phyloP scores from a whole-genome alignment of 306 rosid genomes.

The Malus sylvestris region DNA sequence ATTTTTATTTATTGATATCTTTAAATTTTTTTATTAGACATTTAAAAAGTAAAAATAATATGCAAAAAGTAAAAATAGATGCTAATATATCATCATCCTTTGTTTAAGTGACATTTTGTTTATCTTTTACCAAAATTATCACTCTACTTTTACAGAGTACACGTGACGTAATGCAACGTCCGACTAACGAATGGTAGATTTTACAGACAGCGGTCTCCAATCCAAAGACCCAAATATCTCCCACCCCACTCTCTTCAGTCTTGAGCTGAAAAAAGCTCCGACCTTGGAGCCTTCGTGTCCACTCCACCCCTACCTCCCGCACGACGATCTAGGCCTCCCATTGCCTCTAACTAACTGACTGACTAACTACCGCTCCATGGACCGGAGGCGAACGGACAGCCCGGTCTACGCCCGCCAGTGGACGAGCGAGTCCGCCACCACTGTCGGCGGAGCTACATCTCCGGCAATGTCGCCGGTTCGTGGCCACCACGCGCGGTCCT shows the following conservation, averaged over 20 bases:
- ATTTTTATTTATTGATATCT: too few species aligned
- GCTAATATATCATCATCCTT: too few species aligned
- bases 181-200: neutral
- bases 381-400: slow-evolving; percentile 39
- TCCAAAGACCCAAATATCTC: neutral
- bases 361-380: slow-evolving; percentile 19
- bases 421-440: slow-evolving; percentile 39
- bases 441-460: slow-evolving; percentile 17
- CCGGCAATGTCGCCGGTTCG: slow-evolving; percentile 62
- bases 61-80: too few species aligned
- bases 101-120: too few species aligned
- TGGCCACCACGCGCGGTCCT: slow-evolving; percentile 64
- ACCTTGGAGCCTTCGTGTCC: neutral
- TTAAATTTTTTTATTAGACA: too few species aligned
- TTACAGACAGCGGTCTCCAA: neutral
- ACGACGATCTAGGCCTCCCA: slow-evolving; percentile 1
- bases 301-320: neutral
- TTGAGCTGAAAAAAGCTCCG: neutral
- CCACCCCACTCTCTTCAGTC: neutral
- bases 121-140: neutral
- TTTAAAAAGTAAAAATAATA: too few species aligned
- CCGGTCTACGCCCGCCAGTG: slow-evolving; percentile 44
- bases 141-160: neutral
- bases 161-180: neutral
- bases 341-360: neutral